Conservation (phyloP, 1,139 yeast genomes). For the Kluyveromyces marxianus region DNA sequence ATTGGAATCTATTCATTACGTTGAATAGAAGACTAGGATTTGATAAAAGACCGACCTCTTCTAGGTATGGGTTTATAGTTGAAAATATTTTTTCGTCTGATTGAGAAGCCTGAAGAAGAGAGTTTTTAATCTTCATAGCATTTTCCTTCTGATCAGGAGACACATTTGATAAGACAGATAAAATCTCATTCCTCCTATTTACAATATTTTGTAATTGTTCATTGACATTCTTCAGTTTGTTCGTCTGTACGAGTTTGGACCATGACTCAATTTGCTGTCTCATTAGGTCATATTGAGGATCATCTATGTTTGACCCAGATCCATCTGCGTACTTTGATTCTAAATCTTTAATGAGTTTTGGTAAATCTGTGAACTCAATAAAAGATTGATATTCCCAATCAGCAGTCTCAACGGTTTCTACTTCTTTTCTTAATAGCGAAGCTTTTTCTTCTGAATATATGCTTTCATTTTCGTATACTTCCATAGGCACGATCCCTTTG, state of each 20-base stretch:
- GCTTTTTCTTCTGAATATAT: slow-evolving; percentile 88
- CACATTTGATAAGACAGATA: slow-evolving; percentile 19
- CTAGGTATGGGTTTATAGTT: slow-evolving; percentile 32
- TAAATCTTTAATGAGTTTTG: slow-evolving; percentile 53
- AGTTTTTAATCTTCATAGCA: slow-evolving; percentile 28
- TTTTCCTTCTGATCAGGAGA: slow-evolving; percentile 26
- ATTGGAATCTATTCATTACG: slow-evolving; percentile 22
- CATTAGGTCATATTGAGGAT: slow-evolving; percentile 23
- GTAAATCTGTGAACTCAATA: slow-evolving; percentile 71
- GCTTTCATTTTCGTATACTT: slow-evolving; percentile 81
- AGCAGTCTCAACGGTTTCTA: slow-evolving; percentile 70
- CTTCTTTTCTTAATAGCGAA: slow-evolving; percentile 60
- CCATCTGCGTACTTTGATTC: slow-evolving; percentile 29
- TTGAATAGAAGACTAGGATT: slow-evolving; percentile 30
- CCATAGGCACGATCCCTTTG: slow-evolving; percentile 74
- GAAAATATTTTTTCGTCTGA: slow-evolving; percentile 56
- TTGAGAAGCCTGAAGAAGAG: slow-evolving; percentile 59
- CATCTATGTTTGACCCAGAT: slow-evolving; percentile 10
- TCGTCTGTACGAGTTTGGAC: slow-evolving; percentile 22
- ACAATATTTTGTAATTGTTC: slow-evolving; percentile 23
- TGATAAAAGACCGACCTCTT: slow-evolving; percentile 32
- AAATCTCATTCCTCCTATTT: slow-evolving; percentile 37
- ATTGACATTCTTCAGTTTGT: slow-evolving; percentile 25
- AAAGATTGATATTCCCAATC: slow-evolving; percentile 73
- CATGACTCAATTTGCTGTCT: slow-evolving; percentile 25